These are phyloP conservation scores for Cornus kousa DNA, from an alignment of 148 eudicot species.

Conservation along the genomic window DNA sequence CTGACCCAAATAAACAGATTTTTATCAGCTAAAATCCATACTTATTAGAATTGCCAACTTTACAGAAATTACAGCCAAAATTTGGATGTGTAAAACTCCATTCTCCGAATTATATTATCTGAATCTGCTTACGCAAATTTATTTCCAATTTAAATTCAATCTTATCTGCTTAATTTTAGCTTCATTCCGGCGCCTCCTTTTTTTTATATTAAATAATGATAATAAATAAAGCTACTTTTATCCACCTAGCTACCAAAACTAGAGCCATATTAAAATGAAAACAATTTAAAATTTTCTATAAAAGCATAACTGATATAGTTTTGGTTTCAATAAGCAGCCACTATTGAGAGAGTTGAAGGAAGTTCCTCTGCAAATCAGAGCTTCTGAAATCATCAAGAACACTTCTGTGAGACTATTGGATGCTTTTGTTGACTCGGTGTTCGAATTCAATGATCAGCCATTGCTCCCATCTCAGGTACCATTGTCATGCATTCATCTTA, in stretches of 20 bases:
- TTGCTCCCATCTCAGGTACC: constrained; percentile 40
- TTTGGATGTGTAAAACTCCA: background rate
- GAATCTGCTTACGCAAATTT: background rate
- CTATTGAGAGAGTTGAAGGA: constrained; percentile 26
- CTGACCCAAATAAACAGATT: background rate
- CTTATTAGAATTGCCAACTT: background rate
- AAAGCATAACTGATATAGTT: background rate
- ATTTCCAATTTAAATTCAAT: no score
- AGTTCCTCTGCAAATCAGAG: constrained; percentile 13
- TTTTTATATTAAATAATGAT: no score
- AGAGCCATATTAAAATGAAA: background rate
- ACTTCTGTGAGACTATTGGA: constrained; percentile 25
- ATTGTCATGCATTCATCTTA: background rate
- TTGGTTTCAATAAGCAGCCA: constrained; percentile 24
- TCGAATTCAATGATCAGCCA: constrained; percentile 39
- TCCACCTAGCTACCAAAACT: background rate
- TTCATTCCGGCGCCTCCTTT: background rate
- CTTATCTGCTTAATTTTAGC: background rate
- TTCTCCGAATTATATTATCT: background rate
- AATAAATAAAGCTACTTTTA: no score
- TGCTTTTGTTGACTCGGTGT: constrained; percentile 32
- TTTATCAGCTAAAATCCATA: background rate
- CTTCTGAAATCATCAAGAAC: constrained; percentile 19
- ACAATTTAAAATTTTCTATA: background rate
- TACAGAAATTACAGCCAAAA: no score